Conservation (phyloP, 2,329 filamentous ascomycete species). For the Fusarium albosuccineum region DNA sequence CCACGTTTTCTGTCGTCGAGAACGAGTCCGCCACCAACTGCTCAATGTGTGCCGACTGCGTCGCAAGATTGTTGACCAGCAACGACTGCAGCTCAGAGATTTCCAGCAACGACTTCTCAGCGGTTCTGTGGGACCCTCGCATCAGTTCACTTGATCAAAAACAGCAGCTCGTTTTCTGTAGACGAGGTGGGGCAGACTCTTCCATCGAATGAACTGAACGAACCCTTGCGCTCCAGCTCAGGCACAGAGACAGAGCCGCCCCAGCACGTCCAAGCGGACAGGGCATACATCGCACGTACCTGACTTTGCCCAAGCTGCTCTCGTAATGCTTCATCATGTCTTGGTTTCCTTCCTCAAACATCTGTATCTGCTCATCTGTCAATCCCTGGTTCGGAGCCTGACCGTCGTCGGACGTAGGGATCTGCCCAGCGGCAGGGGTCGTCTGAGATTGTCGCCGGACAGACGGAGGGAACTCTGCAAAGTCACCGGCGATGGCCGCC, state of each 20-base stretch:
- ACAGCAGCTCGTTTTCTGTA: slow-evolving; percentile 5
- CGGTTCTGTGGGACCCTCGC: slow-evolving; percentile 68
- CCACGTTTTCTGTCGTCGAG: slow-evolving; percentile 86
- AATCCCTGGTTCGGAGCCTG: slow-evolving; percentile 64
- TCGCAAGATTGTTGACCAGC: slow-evolving; percentile 85
- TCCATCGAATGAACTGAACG: slow-evolving; percentile 1
- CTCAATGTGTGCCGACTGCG: slow-evolving; percentile 90
- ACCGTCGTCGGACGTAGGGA: slow-evolving; percentile 40
- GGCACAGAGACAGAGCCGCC: slow-evolving; percentile 10
- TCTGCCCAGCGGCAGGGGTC: slow-evolving; percentile 21
- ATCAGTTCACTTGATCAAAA: slow-evolving; percentile 29
- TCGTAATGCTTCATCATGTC: slow-evolving; percentile 95
- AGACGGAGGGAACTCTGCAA: slow-evolving; percentile 49
- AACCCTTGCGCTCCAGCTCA: slow-evolving; percentile 12
- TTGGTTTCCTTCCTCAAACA: slow-evolving; percentile 94
- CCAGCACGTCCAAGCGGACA: slow-evolving; percentile 12
- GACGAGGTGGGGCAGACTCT: slow-evolving; percentile 11
- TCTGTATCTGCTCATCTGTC: slow-evolving; percentile 86
- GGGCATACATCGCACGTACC: slow-evolving; percentile 67
- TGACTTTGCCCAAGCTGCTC: slow-evolving; percentile 92
- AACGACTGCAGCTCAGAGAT: slow-evolving; percentile 93
- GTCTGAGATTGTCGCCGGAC: slow-evolving; percentile 38
- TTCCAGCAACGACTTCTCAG: slow-evolving; percentile 90
- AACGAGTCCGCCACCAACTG: slow-evolving; percentile 88
- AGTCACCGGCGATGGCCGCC: slow-evolving; percentile 49